A percentile compares a stretch with the other conserved stretches of the same genome.
Conservation (phyloP, 108 stramenopile genomes). For the Nannochloropsis gaditana region DNA sequence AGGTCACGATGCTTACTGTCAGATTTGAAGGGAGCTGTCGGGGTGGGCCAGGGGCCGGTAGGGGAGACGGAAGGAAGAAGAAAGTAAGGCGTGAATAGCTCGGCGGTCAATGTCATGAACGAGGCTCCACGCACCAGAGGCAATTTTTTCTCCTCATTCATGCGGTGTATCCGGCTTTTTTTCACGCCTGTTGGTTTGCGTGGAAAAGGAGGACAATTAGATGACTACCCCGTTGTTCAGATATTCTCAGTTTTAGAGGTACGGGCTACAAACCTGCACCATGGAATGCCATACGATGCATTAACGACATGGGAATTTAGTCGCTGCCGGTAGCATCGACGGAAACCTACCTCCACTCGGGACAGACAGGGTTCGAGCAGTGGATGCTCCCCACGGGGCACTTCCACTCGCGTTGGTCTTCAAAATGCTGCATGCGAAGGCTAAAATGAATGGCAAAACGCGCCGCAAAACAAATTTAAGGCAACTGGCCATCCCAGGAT, state of each 20-base stretch:
- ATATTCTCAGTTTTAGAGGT: no score
- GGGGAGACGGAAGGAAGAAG: neutral
- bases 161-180: neutral
- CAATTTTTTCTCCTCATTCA: neutral
- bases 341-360: neutral
- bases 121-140: neutral
- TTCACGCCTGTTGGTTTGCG: no score
- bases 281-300: no score
- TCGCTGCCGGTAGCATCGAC: neutral
- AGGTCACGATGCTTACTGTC: neutral
- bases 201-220: no score
- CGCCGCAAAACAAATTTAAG: neutral
- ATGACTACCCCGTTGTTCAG: no score
- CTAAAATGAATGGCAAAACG: neutral
- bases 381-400: conserved; percentile 5
- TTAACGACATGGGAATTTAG: no score
- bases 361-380: neutral
- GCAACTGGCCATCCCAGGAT: neutral
- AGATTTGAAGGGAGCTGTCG: neutral
- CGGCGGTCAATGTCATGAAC: no score
- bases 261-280: no score
- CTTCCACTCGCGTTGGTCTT: neutral
- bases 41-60: neutral
- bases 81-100: neutral
- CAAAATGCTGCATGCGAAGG: neutral